These are phyloP conservation scores for Fomes fomentarius DNA, from an alignment of 1,284 basidiomycete genomes.

Conservation along the genomic window DNA sequence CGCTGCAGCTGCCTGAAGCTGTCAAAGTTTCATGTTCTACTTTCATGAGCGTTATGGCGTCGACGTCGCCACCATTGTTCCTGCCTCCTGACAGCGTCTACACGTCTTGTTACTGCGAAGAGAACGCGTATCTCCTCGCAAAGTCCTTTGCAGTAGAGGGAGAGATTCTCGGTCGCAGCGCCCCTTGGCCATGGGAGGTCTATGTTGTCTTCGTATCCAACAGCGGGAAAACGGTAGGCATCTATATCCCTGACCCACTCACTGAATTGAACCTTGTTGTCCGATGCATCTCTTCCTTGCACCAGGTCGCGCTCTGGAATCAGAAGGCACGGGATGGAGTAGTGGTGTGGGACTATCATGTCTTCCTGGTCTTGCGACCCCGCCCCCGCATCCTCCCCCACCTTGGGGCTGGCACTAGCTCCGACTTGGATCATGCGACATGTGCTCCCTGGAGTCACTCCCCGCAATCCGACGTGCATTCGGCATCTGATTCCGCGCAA, in stretches of 20 bases:
- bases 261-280: slow-evolving; percentile 1
- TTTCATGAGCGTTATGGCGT: too few species aligned
- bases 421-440: background rate
- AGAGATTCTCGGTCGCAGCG: slow-evolving; percentile 8
- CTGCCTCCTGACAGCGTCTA: slow-evolving; percentile 36
- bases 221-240: slow-evolving; percentile 51
- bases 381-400: slow-evolving; percentile 3
- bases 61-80: slow-evolving; percentile 8
- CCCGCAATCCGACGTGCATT: background rate
- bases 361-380: slow-evolving; percentile 55
- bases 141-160: slow-evolving; percentile 42
- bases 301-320: slow-evolving; percentile 65
- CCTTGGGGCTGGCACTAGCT: background rate
- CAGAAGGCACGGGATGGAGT: slow-evolving; percentile 47
- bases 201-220: slow-evolving; percentile 73
- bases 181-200: slow-evolving; percentile 45
- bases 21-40: too few species aligned
- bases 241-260: slow-evolving; percentile 3
- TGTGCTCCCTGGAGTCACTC: background rate
- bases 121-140: slow-evolving; percentile 69
- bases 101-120: slow-evolving; percentile 63
- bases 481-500: background rate
- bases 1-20: too few species aligned
- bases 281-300: slow-evolving; percentile 3
- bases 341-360: slow-evolving; percentile 82